Percentiles rank a stretch among this genome's conserved stretches.
phyloP scores from a whole-genome alignment of 345 rosid species.

The Kandelia obovata region DNA sequence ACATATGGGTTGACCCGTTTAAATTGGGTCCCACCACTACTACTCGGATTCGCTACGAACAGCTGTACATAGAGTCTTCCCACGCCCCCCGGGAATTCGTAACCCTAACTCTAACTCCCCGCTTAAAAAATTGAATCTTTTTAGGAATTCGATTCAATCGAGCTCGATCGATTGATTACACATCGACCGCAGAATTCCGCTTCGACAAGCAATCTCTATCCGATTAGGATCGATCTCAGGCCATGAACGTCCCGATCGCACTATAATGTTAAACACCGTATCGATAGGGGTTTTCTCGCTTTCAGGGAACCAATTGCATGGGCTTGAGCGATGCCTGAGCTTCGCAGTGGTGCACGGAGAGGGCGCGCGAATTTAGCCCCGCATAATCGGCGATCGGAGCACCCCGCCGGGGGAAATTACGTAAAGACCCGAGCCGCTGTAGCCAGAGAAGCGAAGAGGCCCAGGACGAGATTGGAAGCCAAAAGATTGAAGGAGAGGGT shows the following conservation, averaged over 20 bases:
- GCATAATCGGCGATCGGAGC: slow-evolving; percentile 23
- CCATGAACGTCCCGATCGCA: slow-evolving; percentile 5
- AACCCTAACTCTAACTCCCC: slow-evolving; percentile 37
- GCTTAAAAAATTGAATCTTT: background rate
- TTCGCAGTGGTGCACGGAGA: slow-evolving; percentile 21
- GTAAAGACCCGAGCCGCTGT: slow-evolving; percentile 42
- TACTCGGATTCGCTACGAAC: too few relatives aligned
- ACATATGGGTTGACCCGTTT: too few relatives aligned
- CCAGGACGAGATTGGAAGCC: slow-evolving; percentile 57
- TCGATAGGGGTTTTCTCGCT: background rate
- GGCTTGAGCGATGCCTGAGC: slow-evolving; percentile 34
- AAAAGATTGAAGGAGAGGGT: slow-evolving; percentile 37
- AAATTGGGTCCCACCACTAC: too few relatives aligned
- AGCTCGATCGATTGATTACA: too few relatives aligned
- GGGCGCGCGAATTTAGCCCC: slow-evolving; percentile 65
- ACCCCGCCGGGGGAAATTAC: slow-evolving; percentile 10
- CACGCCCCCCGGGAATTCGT: background rate
- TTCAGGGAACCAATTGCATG: slow-evolving; percentile 15
- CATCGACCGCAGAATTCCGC: too few relatives aligned
- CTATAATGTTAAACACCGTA: slow-evolving; percentile 15
- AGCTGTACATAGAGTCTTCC: background rate
- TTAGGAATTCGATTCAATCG: background rate
- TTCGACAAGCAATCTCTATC: too few relatives aligned
- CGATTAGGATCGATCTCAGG: too few relatives aligned
- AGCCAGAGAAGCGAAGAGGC: slow-evolving; percentile 29